A percentile compares a stretch with the other conserved stretches of the same genome.
Evolutionary conservation across 441 rosid species (phyloP).

Genomic region (Adansonia rubrostipa): DNA sequence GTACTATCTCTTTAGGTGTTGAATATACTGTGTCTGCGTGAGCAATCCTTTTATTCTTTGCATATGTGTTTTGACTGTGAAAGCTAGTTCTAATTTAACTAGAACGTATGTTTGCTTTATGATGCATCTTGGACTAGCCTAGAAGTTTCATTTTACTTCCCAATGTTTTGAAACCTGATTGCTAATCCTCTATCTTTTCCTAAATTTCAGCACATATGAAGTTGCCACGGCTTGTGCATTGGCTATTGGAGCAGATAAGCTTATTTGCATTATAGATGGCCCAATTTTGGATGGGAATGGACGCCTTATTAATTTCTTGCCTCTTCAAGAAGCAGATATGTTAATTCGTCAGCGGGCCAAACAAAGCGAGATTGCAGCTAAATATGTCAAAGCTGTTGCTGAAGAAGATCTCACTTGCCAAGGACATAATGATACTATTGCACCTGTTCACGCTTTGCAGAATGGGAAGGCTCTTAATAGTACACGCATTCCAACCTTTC

Average conservation of each 20-base stretch:
- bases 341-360: conserved; percentile 78
- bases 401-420: conserved; percentile 53
- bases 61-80: conserved; percentile 15
- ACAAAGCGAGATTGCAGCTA: conserved; percentile 92
- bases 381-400: conserved; percentile 84
- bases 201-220: conserved; percentile 81
- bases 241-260: conserved; percentile 94
- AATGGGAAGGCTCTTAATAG: conserved; percentile 50
- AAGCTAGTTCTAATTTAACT: background rate
- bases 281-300: conserved; percentile 85
- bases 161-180: conserved; percentile 8
- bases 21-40: background rate
- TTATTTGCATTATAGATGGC: conserved; percentile 87
- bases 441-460: conserved; percentile 35
- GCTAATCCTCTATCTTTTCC: conserved; percentile 23
- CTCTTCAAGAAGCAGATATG: conserved; percentile 88
- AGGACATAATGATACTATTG: conserved; percentile 48
- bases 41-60: background rate
- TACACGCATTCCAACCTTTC: conserved; percentile 56
- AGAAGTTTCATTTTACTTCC: conserved; percentile 1
- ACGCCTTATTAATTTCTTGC: conserved; percentile 80
- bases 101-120: background rate
- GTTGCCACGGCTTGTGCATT: conserved; percentile 98
- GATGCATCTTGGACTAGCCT: conserved; percentile 9
- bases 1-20: background rate